phyloP scores from a whole-genome alignment of 768 basidiomycete genomes.

The Boletus reticuloceps region DNA sequence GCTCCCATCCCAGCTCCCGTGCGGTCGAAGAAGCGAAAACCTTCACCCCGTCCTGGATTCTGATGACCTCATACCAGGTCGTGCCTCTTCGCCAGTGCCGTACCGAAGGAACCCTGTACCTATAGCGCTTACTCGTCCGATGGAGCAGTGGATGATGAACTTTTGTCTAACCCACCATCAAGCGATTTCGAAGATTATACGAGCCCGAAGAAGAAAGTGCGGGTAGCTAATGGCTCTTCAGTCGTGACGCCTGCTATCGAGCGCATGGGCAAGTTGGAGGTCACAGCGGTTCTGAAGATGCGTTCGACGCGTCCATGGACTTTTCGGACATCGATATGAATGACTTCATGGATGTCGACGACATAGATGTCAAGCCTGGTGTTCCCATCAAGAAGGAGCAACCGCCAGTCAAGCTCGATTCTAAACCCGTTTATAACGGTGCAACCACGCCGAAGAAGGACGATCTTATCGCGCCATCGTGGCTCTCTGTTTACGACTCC shows the following conservation, averaged over 20 bases:
- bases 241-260: slow-evolving; percentile 55
- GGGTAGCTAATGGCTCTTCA: slow-evolving; percentile 40
- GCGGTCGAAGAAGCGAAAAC: slow-evolving; percentile 65
- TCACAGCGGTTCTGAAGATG: slow-evolving; percentile 51
- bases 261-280: slow-evolving; percentile 56
- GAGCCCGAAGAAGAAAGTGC: slow-evolving; percentile 69
- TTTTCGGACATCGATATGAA: slow-evolving; percentile 62
- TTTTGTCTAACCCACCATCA: slow-evolving; percentile 32
- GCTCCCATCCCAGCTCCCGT: slow-evolving; percentile 36
- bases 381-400: slow-evolving; percentile 27
- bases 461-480: slow-evolving; percentile 49
- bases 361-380: slow-evolving; percentile 46
- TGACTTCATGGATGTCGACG: slow-evolving; percentile 58
- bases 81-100: slow-evolving; percentile 40
- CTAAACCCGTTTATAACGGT: slow-evolving; percentile 7
- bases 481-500: slow-evolving; percentile 76
- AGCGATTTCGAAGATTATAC: slow-evolving; percentile 57
- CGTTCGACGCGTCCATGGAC: slow-evolving; percentile 47
- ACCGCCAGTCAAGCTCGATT: slow-evolving; percentile 2
- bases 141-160: slow-evolving; percentile 24
- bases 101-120: slow-evolving; percentile 30
- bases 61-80: slow-evolving; percentile 25
- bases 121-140: slow-evolving; percentile 40
- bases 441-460: slow-evolving; percentile 41
- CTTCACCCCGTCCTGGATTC: slow-evolving; percentile 47